A percentile compares a stretch with the other conserved stretches of the same genome.
These are phyloP conservation scores for Ziziphus jujuba DNA, from an alignment of 306 rosid genomes.

Conservation along the genomic window DNA sequence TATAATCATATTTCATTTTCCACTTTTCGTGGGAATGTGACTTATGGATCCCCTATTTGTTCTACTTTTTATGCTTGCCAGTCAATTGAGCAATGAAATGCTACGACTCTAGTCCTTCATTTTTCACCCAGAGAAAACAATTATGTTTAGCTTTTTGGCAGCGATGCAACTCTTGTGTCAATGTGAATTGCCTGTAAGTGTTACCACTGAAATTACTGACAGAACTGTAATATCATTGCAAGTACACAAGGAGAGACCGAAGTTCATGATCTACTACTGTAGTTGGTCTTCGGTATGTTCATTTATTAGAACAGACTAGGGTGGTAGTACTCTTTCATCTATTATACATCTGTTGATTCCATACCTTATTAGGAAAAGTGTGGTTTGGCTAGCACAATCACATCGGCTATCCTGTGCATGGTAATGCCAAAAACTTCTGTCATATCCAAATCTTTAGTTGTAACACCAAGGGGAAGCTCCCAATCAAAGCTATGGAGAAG, in stretches of 20 bases:
- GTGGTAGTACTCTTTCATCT: conserved; percentile 3
- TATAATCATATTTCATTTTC: neutral
- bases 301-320: neutral
- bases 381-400: conserved; percentile 48
- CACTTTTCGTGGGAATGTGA: neutral
- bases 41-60: neutral
- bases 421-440: conserved; percentile 64
- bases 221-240: neutral
- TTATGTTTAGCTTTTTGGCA: neutral
- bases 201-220: neutral
- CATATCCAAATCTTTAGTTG: conserved; percentile 52
- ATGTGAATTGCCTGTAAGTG: neutral
- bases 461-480: conserved; percentile 59
- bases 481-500: conserved; percentile 63
- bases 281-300: neutral
- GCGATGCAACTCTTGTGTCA: neutral
- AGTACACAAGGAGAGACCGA: too few relatives aligned
- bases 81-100: neutral
- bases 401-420: conserved; percentile 53
- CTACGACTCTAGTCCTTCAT: neutral
- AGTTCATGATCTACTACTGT: too few relatives aligned
- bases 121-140: neutral
- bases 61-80: neutral
- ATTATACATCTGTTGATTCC: neutral
- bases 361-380: conserved; percentile 21